Conservation (phyloP, 2,329 filamentous ascomycete genomes). For the Xylariaceae sp. region DNA sequence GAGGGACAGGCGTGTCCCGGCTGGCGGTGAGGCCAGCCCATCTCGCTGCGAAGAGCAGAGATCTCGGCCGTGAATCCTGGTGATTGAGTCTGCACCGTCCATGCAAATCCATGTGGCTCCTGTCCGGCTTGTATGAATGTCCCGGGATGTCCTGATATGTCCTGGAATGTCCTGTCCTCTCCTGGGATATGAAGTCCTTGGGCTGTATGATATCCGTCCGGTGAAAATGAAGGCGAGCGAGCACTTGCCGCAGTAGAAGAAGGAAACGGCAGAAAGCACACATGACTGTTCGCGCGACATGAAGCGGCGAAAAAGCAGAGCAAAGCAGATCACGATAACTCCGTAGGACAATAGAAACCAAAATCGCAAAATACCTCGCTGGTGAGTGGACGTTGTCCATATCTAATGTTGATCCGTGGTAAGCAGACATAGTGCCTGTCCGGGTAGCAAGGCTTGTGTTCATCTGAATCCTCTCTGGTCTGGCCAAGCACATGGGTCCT, state of each 20-base stretch:
- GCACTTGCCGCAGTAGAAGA: slow-evolving; percentile 20
- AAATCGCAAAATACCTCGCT: slow-evolving; percentile 52
- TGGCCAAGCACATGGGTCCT: slow-evolving; percentile 3
- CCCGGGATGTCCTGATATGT: slow-evolving; percentile 11
- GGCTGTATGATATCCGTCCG: slow-evolving; percentile 4
- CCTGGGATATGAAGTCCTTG: slow-evolving; percentile 10
- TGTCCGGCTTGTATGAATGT: slow-evolving; percentile 6
- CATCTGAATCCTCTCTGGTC: slow-evolving; percentile 29
- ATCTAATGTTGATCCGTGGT: slow-evolving; percentile 42
- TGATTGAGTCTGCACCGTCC: no score
- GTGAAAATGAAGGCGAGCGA: slow-evolving; percentile 5
- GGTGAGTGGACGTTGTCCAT: slow-evolving; percentile 54
- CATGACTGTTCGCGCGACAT: slow-evolving; percentile 25
- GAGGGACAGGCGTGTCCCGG: slow-evolving; percentile 17
- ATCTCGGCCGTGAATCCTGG: no score
- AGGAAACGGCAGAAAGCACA: no score
- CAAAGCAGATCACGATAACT: slow-evolving; percentile 35
- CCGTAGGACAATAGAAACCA: slow-evolving; percentile 42
- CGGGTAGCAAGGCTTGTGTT: slow-evolving; percentile 41
- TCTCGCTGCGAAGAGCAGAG: slow-evolving; percentile 11
- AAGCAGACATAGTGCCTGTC: slow-evolving; percentile 45
- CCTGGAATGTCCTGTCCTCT: slow-evolving; percentile 11
- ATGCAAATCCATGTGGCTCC: slow-evolving; percentile 7
- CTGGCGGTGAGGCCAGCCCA: slow-evolving; percentile 7
- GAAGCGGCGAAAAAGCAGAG: slow-evolving; percentile 9